phyloP scores from a whole-genome alignment of 495 filamentous ascomycete genomes.

The Talaromyces wortmannii region DNA sequence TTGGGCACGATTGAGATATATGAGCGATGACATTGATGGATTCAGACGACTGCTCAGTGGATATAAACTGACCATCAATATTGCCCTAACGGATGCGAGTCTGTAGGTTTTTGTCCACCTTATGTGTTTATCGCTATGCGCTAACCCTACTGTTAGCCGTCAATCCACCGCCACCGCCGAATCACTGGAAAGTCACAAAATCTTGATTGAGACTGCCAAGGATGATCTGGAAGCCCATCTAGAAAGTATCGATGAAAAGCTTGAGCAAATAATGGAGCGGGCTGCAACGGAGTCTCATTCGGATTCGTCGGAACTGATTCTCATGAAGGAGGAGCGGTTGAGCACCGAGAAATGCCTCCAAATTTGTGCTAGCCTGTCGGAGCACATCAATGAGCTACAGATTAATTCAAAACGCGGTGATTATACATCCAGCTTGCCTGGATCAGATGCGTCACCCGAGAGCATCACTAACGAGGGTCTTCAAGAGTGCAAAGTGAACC shows the following conservation, averaged over 20 bases:
- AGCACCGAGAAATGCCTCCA: conserved; percentile 36
- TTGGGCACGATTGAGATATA: conserved; percentile 21
- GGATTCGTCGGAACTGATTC: conserved; percentile 21
- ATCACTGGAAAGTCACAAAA: conserved; percentile 22
- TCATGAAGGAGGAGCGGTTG: conserved; percentile 28
- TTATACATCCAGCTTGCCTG: conserved; percentile 6
- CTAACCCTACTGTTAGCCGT: conserved; percentile 10
- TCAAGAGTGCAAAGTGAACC: conserved; percentile 31
- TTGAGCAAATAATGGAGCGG: conserved; percentile 14
- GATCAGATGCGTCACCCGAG: conserved; percentile 16
- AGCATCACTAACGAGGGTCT: conserved; percentile 24
- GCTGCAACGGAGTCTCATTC: conserved; percentile 5
- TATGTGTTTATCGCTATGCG: not conserved
- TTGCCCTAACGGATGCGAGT: conserved; percentile 29
- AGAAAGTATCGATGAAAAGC: conserved; percentile 26
- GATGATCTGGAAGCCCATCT: conserved; percentile 30
- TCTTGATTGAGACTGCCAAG: conserved; percentile 27
- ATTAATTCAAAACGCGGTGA: not conserved
- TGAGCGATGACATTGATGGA: conserved; percentile 20
- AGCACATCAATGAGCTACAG: conserved; percentile 27
- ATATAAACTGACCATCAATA: conserved; percentile 33
- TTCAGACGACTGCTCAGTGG: conserved; percentile 24
- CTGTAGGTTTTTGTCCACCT: conserved; percentile 22
- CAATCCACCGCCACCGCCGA: conserved; percentile 19
- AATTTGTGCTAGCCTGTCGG: conserved; percentile 30